A percentile compares a stretch with the other conserved stretches of the same genome.
These are phyloP conservation scores for Mucor mucedo DNA, from an alignment of 371 early-diverging fungal genomes.

Conservation along the genomic window DNA sequence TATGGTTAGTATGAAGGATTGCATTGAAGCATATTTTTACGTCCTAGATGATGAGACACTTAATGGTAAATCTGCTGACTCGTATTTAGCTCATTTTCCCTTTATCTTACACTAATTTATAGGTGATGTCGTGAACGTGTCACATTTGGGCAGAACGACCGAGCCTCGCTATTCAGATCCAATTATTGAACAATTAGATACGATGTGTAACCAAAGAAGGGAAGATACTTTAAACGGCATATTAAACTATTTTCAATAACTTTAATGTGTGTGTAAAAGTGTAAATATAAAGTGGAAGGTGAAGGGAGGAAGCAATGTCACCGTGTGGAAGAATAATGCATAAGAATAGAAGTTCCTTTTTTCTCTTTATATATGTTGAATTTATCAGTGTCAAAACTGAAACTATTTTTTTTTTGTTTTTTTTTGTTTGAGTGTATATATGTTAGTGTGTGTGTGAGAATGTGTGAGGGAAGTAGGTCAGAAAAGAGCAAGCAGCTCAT, in stretches of 20 bases:
- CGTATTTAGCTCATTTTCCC: too few relatives aligned
- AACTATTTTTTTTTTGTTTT: not conserved
- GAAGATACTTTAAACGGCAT: slow-evolving; percentile 7
- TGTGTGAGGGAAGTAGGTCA: too few relatives aligned
- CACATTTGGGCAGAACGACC: slow-evolving; percentile 16
- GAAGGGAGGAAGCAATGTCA: too few relatives aligned
- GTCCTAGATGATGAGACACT: slow-evolving; percentile 31
- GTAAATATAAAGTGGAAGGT: too few relatives aligned
- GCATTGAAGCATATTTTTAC: slow-evolving; percentile 34
- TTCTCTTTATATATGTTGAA: too few relatives aligned
- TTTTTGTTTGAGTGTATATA: not conserved
- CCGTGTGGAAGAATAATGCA: too few relatives aligned
- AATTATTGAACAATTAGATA: slow-evolving; percentile 27
- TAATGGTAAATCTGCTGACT: slow-evolving; percentile 24
- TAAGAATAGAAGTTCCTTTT: too few relatives aligned
- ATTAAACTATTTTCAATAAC: slow-evolving; percentile 7
- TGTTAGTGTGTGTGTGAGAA: too few relatives aligned
- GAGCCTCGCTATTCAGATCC: slow-evolving; percentile 35
- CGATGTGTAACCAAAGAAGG: slow-evolving; percentile 26
- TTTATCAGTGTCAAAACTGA: too few relatives aligned
- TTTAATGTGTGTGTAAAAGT: not conserved
- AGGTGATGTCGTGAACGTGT: slow-evolving; percentile 37
- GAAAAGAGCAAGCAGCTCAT: not conserved
- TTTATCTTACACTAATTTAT: not conserved
- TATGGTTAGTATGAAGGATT: slow-evolving; percentile 30